A percentile compares a stretch with the other conserved stretches of the same genome.
phyloP scores from a whole-genome alignment of 768 basidiomycete genomes.

The Termitomyces eurrhizus region DNA sequence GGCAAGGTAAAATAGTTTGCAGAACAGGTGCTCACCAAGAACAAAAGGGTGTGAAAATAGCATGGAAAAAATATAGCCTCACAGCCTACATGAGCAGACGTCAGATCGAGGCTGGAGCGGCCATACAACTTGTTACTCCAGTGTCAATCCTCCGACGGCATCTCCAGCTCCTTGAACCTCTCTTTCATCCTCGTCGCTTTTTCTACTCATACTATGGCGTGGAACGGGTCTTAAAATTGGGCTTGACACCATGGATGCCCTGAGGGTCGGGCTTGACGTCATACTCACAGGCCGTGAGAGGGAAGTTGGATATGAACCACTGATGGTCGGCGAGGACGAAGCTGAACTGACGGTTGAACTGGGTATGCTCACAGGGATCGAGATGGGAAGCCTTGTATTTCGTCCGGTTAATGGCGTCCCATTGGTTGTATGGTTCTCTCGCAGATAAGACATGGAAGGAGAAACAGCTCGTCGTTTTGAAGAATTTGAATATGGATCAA shows the following conservation, averaged over 20 bases:
- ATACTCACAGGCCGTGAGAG: conserved; percentile 50
- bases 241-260: conserved; percentile 68
- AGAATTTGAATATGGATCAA: conserved; percentile 76
- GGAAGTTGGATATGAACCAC: conserved; percentile 42
- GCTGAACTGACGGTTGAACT: conserved; percentile 55
- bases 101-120: neutral
- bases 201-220: conserved; percentile 44
- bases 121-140: conserved; percentile 26
- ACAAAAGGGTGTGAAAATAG: neutral
- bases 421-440: conserved; percentile 52
- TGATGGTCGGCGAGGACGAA: conserved; percentile 69
- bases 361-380: conserved; percentile 65
- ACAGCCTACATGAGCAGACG: neutral
- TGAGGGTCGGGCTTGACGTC: conserved; percentile 71
- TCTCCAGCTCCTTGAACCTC: conserved; percentile 80
- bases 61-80: neutral
- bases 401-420: conserved; percentile 48
- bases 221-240: conserved; percentile 71
- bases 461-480: conserved; percentile 83
- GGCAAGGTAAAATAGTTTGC: neutral
- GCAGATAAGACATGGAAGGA: conserved; percentile 66
- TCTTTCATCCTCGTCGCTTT: conserved; percentile 65
- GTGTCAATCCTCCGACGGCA: conserved; percentile 61
- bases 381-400: conserved; percentile 51
- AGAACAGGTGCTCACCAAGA: neutral